phyloP scores from a whole-genome alignment of 768 basidiomycete genomes.

The Tulasnella sp. region DNA sequence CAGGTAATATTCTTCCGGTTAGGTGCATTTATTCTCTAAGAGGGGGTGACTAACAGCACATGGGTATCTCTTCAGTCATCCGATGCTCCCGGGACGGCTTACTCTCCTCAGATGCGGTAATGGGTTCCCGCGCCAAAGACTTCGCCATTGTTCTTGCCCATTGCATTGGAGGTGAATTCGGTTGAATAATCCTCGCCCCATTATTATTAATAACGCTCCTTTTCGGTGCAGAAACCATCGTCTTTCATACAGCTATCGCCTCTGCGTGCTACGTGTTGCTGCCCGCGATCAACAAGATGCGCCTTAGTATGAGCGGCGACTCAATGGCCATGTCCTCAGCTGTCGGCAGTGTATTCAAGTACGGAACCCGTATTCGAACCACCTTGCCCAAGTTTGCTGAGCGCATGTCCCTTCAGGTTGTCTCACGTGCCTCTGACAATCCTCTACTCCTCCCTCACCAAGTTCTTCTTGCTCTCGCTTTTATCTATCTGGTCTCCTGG shows the following conservation, averaged over 20 bases:
- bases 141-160: no score
- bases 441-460: constrained; percentile 75
- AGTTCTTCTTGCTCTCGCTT: constrained; percentile 71
- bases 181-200: no score
- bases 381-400: neutral
- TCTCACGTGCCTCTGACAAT: constrained; percentile 69
- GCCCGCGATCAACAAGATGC: constrained; percentile 31
- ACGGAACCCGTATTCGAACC: neutral
- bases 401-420: constrained; percentile 34
- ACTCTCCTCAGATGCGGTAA: no score
- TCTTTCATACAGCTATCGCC: constrained; percentile 62
- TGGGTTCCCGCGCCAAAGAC: no score
- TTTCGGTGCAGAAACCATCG: constrained; percentile 47
- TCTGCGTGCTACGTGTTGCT: constrained; percentile 46
- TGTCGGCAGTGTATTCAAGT: no score
- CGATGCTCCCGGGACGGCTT: constrained; percentile 63
- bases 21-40: neutral
- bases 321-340: no score
- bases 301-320: no score
- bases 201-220: no score
- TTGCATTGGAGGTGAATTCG: no score
- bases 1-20: constrained; percentile 54
- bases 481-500: constrained; percentile 70
- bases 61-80: constrained; percentile 49
- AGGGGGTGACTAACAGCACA: no score